Percentiles rank a stretch among this genome's conserved stretches.
Evolutionary conservation across 2,329 filamentous ascomycete genomes (phyloP).

Genomic region (Corynespora cassiicola): DNA sequence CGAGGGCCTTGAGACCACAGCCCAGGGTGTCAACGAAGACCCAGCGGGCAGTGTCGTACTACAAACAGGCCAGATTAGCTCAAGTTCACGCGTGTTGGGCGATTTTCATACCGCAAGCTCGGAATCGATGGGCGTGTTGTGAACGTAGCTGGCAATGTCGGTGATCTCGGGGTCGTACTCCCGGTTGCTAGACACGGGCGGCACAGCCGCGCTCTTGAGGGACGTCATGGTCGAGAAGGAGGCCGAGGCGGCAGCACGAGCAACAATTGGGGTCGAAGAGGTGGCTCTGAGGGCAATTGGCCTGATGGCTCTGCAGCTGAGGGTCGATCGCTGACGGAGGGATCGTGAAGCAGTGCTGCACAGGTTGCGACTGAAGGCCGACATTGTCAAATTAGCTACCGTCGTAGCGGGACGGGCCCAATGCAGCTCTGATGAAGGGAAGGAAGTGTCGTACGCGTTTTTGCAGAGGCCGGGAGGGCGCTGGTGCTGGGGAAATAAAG

Average conservation of each 20-base stretch:
- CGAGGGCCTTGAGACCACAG: conserved; percentile 92
- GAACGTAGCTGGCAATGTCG: conserved; percentile 94
- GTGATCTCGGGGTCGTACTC: conserved; percentile 91
- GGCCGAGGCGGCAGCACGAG: conserved; percentile 29
- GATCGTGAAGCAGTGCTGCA: conserved; percentile 47
- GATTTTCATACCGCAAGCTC: conserved; percentile 80
- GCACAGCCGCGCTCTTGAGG: conserved; percentile 42
- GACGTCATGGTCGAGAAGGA: conserved; percentile 47
- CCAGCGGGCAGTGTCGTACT: conserved; percentile 96
- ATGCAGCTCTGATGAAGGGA: conserved; percentile 36
- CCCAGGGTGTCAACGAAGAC: conserved; percentile 97
- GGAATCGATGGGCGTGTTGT: conserved; percentile 88
- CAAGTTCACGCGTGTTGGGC: neutral
- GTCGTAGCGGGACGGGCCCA: conserved; percentile 36
- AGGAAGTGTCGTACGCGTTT: conserved; percentile 43
- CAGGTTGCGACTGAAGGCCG: conserved; percentile 50
- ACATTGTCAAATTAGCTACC: conserved; percentile 48
- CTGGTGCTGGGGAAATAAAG: conserved; percentile 29
- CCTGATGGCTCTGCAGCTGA: conserved; percentile 42
- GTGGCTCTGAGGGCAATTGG: conserved; percentile 42
- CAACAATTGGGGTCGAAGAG: conserved; percentile 25
- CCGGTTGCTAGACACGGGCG: conserved; percentile 37
- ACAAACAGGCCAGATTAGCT: conserved; percentile 22
- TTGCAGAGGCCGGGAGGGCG: conserved; percentile 19
- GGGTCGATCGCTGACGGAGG: conserved; percentile 40